Evolutionary conservation across 2,329 filamentous ascomycete genomes (phyloP).

Genomic region (Alternaria solani): DNA sequence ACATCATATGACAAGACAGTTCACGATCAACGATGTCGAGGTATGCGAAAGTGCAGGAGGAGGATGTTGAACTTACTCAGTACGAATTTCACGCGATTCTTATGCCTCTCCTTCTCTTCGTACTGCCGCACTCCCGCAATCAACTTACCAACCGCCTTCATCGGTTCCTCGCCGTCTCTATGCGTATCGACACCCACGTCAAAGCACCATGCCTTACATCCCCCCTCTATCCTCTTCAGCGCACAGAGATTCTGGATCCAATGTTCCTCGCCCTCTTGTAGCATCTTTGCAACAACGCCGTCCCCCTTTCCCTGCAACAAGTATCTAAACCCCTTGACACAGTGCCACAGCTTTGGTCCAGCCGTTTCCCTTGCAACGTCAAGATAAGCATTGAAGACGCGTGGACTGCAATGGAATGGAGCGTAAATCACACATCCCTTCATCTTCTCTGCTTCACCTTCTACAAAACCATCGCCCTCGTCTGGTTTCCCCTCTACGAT

Average conservation of each 20-base stretch:
- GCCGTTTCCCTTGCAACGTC: constrained; percentile 66
- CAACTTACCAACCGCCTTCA: constrained; percentile 49
- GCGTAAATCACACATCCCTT: constrained; percentile 84
- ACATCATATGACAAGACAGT: background rate
- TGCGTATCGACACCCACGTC: constrained; percentile 86
- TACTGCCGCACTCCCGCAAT: constrained; percentile 54
- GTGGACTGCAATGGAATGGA: constrained; percentile 73
- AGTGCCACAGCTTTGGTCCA: constrained; percentile 68
- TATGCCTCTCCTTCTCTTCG: constrained; percentile 60
- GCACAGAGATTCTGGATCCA: constrained; percentile 3
- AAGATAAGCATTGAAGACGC: constrained; percentile 71
- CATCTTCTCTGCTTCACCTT: constrained; percentile 59
- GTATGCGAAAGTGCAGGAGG: background rate
- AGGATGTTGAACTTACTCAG: constrained; percentile 65
- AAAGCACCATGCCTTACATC: constrained; percentile 70
- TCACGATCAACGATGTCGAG: background rate
- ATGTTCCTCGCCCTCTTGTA: constrained; percentile 55
- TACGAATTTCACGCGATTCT: constrained; percentile 66
- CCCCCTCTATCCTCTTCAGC: constrained; percentile 60
- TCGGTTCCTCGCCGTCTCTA: constrained; percentile 72
- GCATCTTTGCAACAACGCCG: constrained; percentile 53
- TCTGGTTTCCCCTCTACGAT: constrained; percentile 71
- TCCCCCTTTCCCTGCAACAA: constrained; percentile 69
- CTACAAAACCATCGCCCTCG: constrained; percentile 65
- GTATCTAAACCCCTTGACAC: constrained; percentile 82